Percentiles rank a stretch among this genome's conserved stretches.
These are phyloP conservation scores for Comarum palustre DNA, from an alignment of 306 rosid species.

Conservation along the genomic window DNA sequence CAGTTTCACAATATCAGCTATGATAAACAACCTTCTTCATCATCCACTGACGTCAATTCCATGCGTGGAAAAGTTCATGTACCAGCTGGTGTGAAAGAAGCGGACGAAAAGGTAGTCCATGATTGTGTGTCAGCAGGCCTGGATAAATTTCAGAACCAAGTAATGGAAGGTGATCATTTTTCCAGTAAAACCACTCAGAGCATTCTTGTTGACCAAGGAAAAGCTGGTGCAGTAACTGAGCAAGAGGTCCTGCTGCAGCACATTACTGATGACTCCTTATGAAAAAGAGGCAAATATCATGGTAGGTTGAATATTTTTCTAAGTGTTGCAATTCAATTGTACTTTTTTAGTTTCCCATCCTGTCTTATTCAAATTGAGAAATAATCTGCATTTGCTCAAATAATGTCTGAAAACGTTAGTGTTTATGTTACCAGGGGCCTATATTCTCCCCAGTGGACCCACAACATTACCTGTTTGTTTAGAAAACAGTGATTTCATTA, in stretches of 20 bases:
- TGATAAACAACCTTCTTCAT: constrained; percentile 26
- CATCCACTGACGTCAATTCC: constrained; percentile 4
- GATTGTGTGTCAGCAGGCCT: constrained; percentile 26
- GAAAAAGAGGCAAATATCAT: constrained; percentile 20
- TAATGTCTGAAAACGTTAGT: neutral
- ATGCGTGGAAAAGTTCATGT: constrained; percentile 8
- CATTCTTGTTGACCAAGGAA: constrained; percentile 28
- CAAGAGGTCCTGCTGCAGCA: constrained; percentile 24
- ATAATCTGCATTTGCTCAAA: constrained; percentile 16
- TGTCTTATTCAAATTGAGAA: constrained; percentile 11
- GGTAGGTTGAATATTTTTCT: constrained; percentile 39
- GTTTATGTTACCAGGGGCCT: neutral
- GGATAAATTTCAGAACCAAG: constrained; percentile 27
- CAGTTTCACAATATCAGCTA: constrained; percentile 12
- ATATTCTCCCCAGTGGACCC: neutral
- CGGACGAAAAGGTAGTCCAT: constrained; percentile 22
- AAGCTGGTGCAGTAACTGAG: constrained; percentile 21
- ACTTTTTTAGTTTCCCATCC: constrained; percentile 6
- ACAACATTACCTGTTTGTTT: neutral
- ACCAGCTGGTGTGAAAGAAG: constrained; percentile 32
- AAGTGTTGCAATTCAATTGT: constrained; percentile 2
- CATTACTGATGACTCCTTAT: constrained; percentile 28
- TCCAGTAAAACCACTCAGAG: constrained; percentile 18
- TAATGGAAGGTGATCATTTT: constrained; percentile 25
- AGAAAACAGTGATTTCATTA: constrained; percentile 6